These are phyloP conservation scores for Pythium aristosporum DNA, from an alignment of 352 stramenopile species.

Conservation along the genomic window DNA sequence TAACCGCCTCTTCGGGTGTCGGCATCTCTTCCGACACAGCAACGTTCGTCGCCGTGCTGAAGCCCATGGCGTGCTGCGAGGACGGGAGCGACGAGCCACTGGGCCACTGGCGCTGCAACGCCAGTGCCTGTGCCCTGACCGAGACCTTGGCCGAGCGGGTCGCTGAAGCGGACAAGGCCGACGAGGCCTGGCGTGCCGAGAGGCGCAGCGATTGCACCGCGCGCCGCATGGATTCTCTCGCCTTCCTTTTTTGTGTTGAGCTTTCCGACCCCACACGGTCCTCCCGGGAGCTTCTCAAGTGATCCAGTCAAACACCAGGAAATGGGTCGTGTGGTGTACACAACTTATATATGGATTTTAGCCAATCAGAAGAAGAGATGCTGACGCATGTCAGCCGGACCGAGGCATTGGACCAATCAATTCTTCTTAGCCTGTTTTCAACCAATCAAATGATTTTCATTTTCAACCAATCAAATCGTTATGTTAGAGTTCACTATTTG, in stretches of 20 bases:
- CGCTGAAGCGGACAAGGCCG: not conserved
- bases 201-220: constrained; percentile 44
- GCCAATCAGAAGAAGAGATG: constrained; percentile 7
- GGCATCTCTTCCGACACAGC: constrained; percentile 30
- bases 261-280: constrained; percentile 20
- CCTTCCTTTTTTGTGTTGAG: constrained; percentile 18
- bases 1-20: constrained; percentile 19
- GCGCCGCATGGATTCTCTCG: constrained; percentile 47
- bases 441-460: not conserved
- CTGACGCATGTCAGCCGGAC: not conserved
- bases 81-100: constrained; percentile 12
- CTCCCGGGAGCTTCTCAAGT: constrained; percentile 26
- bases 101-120: not conserved
- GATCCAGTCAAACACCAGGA: constrained; percentile 17
- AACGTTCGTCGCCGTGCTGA: constrained; percentile 27
- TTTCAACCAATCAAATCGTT: constrained; percentile 9
- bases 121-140: not conserved
- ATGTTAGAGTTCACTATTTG: not conserved
- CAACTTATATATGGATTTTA: not conserved
- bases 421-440: not conserved
- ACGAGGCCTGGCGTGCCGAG: constrained; percentile 17
- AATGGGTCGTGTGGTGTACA: constrained; percentile 17
- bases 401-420: constrained; percentile 22
- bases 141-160: not conserved
- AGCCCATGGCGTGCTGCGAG: constrained; percentile 24